Conservation (phyloP, 1,284 basidiomycete species). For the Puccinia horiana region DNA sequence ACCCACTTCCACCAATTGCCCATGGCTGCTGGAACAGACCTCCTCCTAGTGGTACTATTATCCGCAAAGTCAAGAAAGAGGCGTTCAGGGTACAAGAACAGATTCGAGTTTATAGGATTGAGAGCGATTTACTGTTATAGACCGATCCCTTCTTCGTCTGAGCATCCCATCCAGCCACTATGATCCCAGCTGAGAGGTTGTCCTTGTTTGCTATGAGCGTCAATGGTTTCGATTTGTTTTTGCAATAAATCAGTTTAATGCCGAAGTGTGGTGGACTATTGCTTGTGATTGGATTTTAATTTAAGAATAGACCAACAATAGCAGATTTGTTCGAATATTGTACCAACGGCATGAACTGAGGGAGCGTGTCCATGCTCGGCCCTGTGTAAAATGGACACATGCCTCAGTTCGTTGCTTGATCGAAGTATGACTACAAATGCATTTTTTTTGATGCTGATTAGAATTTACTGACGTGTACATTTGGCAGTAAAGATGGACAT, state of each 20-base stretch:
- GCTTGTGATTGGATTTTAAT: not conserved
- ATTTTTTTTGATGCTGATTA: not conserved
- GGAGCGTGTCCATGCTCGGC: conserved; percentile 74
- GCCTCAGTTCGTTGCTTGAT: not conserved
- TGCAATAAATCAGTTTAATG: not conserved
- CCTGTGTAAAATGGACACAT: conserved; percentile 4
- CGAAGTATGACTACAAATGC: too few species aligned
- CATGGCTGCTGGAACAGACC: conserved; percentile 92
- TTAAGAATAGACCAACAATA: conserved; percentile 65
- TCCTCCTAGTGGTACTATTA: conserved; percentile 75
- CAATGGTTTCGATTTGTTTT: not conserved
- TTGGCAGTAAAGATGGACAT: conserved; percentile 83
- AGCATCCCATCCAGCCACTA: conserved; percentile 93
- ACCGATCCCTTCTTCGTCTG: conserved; percentile 87
- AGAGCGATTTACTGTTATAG: conserved; percentile 69
- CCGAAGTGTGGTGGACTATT: not conserved
- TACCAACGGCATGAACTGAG: conserved; percentile 77
- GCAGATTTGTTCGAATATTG: conserved; percentile 82
- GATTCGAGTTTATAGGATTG: conserved; percentile 54
- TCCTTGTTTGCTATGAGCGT: conserved; percentile 53
- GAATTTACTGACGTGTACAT: conserved; percentile 66
- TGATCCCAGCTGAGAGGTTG: conserved; percentile 84
- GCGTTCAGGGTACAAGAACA: conserved; percentile 55
- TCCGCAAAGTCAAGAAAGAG: conserved; percentile 55
- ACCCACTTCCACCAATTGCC: conserved; percentile 97